Evolutionary conservation across 495 filamentous ascomycete species (phyloP).

Genomic region (Penicillium maclennaniae): DNA sequence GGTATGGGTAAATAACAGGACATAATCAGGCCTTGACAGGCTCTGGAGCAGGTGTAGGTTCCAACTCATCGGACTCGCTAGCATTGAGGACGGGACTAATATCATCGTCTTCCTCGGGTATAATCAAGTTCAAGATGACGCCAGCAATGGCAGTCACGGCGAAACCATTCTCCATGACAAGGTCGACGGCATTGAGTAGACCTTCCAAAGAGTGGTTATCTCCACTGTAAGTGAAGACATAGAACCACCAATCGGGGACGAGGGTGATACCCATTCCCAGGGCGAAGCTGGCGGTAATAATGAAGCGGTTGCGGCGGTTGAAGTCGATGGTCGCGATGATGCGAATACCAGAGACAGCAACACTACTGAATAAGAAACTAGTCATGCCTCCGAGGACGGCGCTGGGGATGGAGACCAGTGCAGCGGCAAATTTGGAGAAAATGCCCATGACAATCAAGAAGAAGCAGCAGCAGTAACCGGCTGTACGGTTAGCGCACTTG

Average conservation of each 20-base stretch:
- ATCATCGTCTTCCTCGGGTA: slow-evolving; percentile 71
- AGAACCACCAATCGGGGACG: slow-evolving; percentile 71
- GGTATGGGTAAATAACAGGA: background rate
- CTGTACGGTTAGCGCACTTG: slow-evolving; percentile 81
- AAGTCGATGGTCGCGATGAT: slow-evolving; percentile 78
- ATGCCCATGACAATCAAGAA: slow-evolving; percentile 87
- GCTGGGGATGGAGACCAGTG: slow-evolving; percentile 75
- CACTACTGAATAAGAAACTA: slow-evolving; percentile 81
- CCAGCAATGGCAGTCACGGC: slow-evolving; percentile 66
- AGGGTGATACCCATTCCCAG: slow-evolving; percentile 80
- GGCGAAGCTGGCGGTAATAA: slow-evolving; percentile 73
- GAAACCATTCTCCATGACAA: slow-evolving; percentile 72
- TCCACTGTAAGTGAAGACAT: slow-evolving; percentile 72
- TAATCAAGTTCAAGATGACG: slow-evolving; percentile 66
- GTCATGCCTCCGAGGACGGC: slow-evolving; percentile 90
- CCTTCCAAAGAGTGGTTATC: slow-evolving; percentile 68
- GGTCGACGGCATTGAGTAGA: slow-evolving; percentile 75
- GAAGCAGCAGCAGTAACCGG: slow-evolving; percentile 72
- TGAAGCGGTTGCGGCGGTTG: slow-evolving; percentile 81
- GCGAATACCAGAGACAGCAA: slow-evolving; percentile 80
- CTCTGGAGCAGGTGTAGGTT: background rate
- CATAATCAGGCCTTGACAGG: background rate
- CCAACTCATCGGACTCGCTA: slow-evolving; percentile 12
- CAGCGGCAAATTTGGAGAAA: slow-evolving; percentile 90
- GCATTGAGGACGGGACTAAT: slow-evolving; percentile 33